phyloP scores from a whole-genome alignment of 1,284 basidiomycete genomes.

The Serendipita sp. region DNA sequence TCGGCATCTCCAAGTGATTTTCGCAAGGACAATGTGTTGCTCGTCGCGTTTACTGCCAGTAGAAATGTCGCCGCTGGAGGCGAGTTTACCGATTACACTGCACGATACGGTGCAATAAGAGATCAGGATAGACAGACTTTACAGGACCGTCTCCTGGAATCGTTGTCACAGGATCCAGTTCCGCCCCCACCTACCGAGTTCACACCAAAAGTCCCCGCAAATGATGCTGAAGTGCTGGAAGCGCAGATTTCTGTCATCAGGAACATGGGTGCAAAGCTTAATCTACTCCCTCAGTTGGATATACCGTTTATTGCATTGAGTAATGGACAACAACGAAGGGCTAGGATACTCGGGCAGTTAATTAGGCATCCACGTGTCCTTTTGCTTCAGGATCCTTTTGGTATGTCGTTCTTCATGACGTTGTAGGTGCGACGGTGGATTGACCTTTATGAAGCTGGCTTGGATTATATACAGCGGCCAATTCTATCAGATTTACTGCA shows the following conservation, averaged over 20 bases:
- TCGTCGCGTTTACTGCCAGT: background rate
- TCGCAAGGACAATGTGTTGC: background rate
- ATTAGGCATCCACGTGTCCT: constrained; percentile 56
- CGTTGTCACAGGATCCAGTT: constrained; percentile 15
- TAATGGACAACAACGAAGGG: constrained; percentile 84
- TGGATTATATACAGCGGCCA: constrained; percentile 48
- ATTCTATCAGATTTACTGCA: constrained; percentile 45
- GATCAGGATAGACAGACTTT: constrained; percentile 70
- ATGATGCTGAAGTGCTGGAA: constrained; percentile 26
- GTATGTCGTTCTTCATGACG: constrained; percentile 30
- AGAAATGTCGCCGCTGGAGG: constrained; percentile 30
- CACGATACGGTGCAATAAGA: constrained; percentile 72
- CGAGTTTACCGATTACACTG: constrained; percentile 85
- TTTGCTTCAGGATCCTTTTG: constrained; percentile 68
- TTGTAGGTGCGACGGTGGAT: constrained; percentile 4
- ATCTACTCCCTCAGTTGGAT: constrained; percentile 50
- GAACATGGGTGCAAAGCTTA: constrained; percentile 22
- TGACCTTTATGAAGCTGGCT: constrained; percentile 38
- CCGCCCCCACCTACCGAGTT: background rate
- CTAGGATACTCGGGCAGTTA: constrained; percentile 70
- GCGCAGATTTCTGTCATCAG: constrained; percentile 16
- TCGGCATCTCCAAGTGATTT: background rate
- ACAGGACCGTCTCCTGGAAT: constrained; percentile 42
- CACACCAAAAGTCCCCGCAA: constrained; percentile 5
- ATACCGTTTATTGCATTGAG: constrained; percentile 71